Base-by-base conservation (phyloP, 208 protist species). In the Wallacemonas sp. region DNA sequence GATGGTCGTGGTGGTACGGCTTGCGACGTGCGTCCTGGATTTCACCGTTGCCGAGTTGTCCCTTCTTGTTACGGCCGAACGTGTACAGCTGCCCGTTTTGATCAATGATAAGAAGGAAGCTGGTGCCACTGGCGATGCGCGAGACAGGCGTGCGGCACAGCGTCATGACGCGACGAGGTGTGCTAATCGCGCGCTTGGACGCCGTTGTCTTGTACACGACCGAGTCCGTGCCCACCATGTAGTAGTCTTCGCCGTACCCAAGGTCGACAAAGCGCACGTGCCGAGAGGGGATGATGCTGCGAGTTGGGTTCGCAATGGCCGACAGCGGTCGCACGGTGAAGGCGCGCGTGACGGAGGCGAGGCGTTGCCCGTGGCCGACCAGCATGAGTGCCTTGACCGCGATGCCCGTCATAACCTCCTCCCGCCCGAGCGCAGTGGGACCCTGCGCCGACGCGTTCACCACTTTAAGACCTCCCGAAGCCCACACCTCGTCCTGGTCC, bases 141-240 rank as follows among this genome's bases (percentile, higher is more conserved):
- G 87, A 90, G 29, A 91, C 75, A 0, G 90, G 71, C 1, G 71
- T 91, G 63, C 77, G 80, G 66, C 73, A 78, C 21, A 96, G 77
- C 27, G 85, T 78, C 85, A 92, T 92, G 58, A 96, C 85, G 17
- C 85, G 78, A 29, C 90, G 84, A 2, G 90, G 90, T 3, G 90
- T 96, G 76, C 83, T 85, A 29, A 93, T 65, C 1, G 77, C 66
- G 4, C 78, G 72, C 54, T 79, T 79, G 33, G 83, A 91, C 21
- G 83, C 82, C 12, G 83, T 84, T 0, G 83, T 91, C 70, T 96
- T 96, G 69, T 93, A 96, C 50, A 96, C 62, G 9, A 87, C 78
- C 10, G 82, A 87, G 67, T 96, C 90, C 4, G 66, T 87, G 45
- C 87, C 90, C 2, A 96, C 77, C 87, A 96, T 93, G 69, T 89